A percentile compares a stretch with the other conserved stretches of the same genome.
These are phyloP conservation scores for Dioscorea dumetorum DNA, from an alignment of 106 monocot genomes.

Conservation along the genomic window DNA sequence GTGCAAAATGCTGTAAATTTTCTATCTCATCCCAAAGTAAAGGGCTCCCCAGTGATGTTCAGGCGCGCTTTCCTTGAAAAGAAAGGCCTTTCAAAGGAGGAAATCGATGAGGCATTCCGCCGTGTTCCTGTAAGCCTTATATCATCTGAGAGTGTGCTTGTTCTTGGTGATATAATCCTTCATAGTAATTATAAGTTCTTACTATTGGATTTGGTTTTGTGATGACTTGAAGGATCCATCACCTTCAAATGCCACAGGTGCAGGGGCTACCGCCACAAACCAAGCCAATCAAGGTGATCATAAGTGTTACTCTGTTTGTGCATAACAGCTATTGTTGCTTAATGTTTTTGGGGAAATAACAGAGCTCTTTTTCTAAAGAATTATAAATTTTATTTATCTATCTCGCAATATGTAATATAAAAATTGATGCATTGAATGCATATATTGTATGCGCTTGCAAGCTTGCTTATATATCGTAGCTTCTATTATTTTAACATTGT, in stretches of 20 bases:
- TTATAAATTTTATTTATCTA: no score
- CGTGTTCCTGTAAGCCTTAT: conserved; percentile 78
- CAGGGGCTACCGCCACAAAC: conserved; percentile 30
- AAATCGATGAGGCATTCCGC: conserved; percentile 98
- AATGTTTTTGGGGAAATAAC: neutral
- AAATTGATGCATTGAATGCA: no score
- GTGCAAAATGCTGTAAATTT: conserved; percentile 96
- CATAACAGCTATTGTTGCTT: neutral
- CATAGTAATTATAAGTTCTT: neutral
- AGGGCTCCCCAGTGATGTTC: conserved; percentile 70
- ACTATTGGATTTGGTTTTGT: neutral
- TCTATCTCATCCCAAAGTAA: conserved; percentile 91
- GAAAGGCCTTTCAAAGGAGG: conserved; percentile 90
- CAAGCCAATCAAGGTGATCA: conserved; percentile 4
- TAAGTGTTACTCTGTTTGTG: conserved; percentile 32
- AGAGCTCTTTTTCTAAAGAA: neutral
- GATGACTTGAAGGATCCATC: conserved; percentile 48
- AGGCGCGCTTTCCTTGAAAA: conserved; percentile 92
- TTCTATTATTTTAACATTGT: neutral
- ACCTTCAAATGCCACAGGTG: conserved; percentile 46
- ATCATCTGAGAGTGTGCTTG: neutral
- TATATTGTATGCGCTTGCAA: neutral
- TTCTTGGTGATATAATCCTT: neutral
- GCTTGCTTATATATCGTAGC: neutral
- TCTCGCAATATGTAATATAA: no score